Conservation (phyloP, 2,329 filamentous ascomycete species). For the Penicillium occitanis region DNA sequence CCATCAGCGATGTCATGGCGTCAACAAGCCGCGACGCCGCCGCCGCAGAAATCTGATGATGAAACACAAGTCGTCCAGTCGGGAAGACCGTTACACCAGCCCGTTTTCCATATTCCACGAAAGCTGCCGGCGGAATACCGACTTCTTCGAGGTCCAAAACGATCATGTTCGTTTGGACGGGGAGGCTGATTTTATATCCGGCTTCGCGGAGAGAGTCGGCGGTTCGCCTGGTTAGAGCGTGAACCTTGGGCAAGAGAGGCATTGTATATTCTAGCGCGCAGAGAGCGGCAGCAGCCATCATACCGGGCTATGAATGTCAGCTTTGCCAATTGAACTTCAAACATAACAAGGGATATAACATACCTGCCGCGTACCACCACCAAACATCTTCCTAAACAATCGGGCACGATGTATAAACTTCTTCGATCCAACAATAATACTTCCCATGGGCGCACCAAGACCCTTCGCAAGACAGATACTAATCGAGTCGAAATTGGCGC, state of each 20-base stretch:
- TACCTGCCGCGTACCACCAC: slow-evolving; percentile 35
- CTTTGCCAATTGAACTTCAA: background rate
- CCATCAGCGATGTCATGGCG: slow-evolving; percentile 27
- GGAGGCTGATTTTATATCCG: slow-evolving; percentile 28
- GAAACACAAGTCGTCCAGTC: slow-evolving; percentile 29
- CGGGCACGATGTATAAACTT: slow-evolving; percentile 32
- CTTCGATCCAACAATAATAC: slow-evolving; percentile 32
- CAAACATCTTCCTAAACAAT: slow-evolving; percentile 35
- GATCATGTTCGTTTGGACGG: slow-evolving; percentile 33
- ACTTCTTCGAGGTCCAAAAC: slow-evolving; percentile 28
- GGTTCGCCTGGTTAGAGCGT: slow-evolving; percentile 26
- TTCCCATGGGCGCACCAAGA: slow-evolving; percentile 36
- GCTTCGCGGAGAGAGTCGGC: slow-evolving; percentile 25
- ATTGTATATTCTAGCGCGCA: slow-evolving; percentile 28
- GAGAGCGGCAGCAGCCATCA: slow-evolving; percentile 32
- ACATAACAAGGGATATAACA: background rate
- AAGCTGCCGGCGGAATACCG: slow-evolving; percentile 24
- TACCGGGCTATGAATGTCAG: slow-evolving; percentile 26
- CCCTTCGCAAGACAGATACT: slow-evolving; percentile 37
- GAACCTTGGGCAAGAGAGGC: slow-evolving; percentile 27
- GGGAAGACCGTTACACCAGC: slow-evolving; percentile 27
- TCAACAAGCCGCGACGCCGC: slow-evolving; percentile 25
- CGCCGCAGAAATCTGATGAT: slow-evolving; percentile 30
- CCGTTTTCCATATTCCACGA: slow-evolving; percentile 27
- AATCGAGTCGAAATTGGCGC: slow-evolving; percentile 34